phyloP scores from a whole-genome alignment of 306 rosid genomes.

The Acacia acuminata region DNA sequence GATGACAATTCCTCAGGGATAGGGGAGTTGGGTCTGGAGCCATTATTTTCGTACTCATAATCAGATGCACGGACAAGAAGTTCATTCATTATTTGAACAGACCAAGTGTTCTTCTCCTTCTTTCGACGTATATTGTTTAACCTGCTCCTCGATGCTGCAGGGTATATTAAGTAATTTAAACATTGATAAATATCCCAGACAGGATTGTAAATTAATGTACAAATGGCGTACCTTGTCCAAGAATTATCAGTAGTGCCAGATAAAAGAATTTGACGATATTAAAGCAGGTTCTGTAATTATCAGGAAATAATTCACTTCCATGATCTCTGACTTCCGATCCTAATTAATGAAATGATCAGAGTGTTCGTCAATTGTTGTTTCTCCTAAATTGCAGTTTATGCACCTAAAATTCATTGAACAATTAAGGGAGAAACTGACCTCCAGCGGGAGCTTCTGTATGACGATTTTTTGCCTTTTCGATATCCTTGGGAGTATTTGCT shows the following conservation, averaged over 20 bases:
- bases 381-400: neutral
- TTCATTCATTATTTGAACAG: slow-evolving; percentile 30
- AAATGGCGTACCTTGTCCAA: slow-evolving; percentile 32
- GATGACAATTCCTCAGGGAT: neutral
- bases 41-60: slow-evolving; percentile 29
- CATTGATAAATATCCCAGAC: neutral
- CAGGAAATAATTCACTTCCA: slow-evolving; percentile 10
- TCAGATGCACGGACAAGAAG: neutral
- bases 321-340: slow-evolving; percentile 12
- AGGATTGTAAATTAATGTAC: neutral
- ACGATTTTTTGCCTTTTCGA: neutral
- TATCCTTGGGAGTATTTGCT: neutral
- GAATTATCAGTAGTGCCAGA: neutral
- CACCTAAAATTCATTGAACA: neutral
- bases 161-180: neutral
- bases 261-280: neutral
- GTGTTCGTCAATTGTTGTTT: neutral
- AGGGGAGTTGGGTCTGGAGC: neutral
- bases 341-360: neutral
- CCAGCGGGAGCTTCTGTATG: neutral
- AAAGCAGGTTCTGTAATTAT: slow-evolving; percentile 6
- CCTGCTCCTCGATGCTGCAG: neutral
- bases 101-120: slow-evolving; percentile 35
- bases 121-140: slow-evolving; percentile 6
- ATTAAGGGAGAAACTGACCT: neutral